Base-by-base conservation (phyloP, 768 basidiomycete species). In the Lentinus tigrinus region DNA sequence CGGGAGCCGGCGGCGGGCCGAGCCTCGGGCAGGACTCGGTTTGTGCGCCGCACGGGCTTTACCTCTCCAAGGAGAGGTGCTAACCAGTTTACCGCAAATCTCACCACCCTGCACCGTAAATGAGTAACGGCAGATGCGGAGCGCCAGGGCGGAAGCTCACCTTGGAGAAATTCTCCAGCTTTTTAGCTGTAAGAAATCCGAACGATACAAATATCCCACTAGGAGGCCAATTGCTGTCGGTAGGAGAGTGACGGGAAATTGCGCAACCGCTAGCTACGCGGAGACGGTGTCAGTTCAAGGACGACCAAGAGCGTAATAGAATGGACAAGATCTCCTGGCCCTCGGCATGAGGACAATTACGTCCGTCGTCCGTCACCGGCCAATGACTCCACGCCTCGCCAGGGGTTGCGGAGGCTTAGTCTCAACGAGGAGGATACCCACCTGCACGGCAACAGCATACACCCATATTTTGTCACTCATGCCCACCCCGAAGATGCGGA, bases 171-270 rank as follows among this genome's bases (percentile, higher is more conserved):
- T 71, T 24, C 94, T 85, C 77, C 92, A 95, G 3, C 81, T 72
- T 66, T 95, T 94, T 49, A 95, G 78, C 53, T 84, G 84, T 17
- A 90, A 80, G 16, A 93, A 67, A 68, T 95, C 93, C 8, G 93
- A 88, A 38, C 93, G 88, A 69, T 95, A 96, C 36, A 93, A 74
- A 64, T 87, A 83, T 1, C 94, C 93, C 6, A 83, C 74, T 9
- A 89, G 61, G 7, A 93, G 58, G 23, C 94, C 94, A 34, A 91
- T 72, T 26, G 79, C 60, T 1, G 88, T 81, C 2, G 84, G 80
- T 1, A 83, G 75, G 8, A 81, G 72, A 7, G 92, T 91, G 3
- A 85, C 79, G 1, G 91, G 92, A 11, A 84, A 69, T 23, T 84
- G 83, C 19, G 83, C 84, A 34, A 91, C 72, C 4, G 85, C 83